phyloP scores from a whole-genome alignment of 768 basidiomycete species.

The Dendrothele bispora region DNA sequence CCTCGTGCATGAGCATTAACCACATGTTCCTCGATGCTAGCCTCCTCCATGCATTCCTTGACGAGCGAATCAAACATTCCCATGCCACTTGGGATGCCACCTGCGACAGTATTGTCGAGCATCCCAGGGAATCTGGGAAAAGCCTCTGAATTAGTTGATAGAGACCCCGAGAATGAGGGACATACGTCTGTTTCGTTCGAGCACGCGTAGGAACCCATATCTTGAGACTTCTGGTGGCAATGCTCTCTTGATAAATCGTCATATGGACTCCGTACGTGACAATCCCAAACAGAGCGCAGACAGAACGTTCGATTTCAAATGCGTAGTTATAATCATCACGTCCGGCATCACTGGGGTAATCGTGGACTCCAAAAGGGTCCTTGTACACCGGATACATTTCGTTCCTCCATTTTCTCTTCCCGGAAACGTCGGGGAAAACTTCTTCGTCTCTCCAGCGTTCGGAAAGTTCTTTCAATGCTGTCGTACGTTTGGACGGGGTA shows the following conservation, averaged over 20 bases:
- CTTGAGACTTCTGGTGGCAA: constrained; percentile 40
- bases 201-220: constrained; percentile 91
- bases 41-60: constrained; percentile 95
- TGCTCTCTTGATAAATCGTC: constrained; percentile 58
- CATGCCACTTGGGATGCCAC: constrained; percentile 86
- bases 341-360: constrained; percentile 38
- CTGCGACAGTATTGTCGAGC: constrained; percentile 86
- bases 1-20: constrained; percentile 58
- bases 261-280: constrained; percentile 93
- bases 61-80: constrained; percentile 69
- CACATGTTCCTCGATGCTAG: constrained; percentile 69
- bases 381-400: constrained; percentile 82
- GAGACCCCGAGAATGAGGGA: constrained; percentile 9
- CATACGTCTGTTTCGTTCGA: constrained; percentile 85
- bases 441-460: constrained; percentile 73
- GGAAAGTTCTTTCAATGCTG: constrained; percentile 63
- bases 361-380: constrained; percentile 62
- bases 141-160: neutral
- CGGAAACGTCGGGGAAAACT: constrained; percentile 63
- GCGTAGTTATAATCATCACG: constrained; percentile 56
- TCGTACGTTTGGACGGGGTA: constrained; percentile 56
- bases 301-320: constrained; percentile 89
- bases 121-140: constrained; percentile 71
- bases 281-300: constrained; percentile 86
- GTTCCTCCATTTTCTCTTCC: constrained; percentile 77